Base-by-base conservation (phyloP, 352 stramenopile species). In the Pythium chondricola region DNA sequence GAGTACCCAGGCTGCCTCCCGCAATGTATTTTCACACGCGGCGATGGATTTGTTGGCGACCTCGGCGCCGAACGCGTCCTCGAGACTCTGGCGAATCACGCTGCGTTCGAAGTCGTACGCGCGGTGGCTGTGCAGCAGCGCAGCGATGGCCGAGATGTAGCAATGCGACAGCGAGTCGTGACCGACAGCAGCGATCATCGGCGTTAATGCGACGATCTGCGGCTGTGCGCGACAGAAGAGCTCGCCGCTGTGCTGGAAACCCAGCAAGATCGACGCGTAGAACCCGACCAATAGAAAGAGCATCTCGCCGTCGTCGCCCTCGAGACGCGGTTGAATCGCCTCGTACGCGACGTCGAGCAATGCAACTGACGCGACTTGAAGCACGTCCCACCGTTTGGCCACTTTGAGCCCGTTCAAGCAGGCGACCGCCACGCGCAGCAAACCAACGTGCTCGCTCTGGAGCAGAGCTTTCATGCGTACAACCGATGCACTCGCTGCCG, bases 221-320 rank as follows among this genome's bases (percentile, higher is more conserved):
- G 50, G 33, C 25, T 72, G 60, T 43, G 67, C 73, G 38, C 51
- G 59, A 43, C 65, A 45, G 43, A 80, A 84, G 16, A 93, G 42
- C 29, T 77, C 64, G 5, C 73, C 71, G 10, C 71, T 73, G 59
- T 93, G 83, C 65, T 95, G 83, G 49, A 72, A 91, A 0, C 83
- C 81, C 13, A 85, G 63, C 25, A 95, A 39, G 14, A 92, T 63
- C 58, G 84, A 62, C 37, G 59, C 48, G 49, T 75, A 93, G n/a
- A 90, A 69, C 9, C 46, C 29, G 45, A 88, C 45, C 18, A 48
- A 49, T 18, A 51, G 17, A 6, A 42, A 17, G 16, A 66, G 66
- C 61, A 45, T 29, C 22, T 61, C 36, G 45, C 37, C 0, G 24
- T 44, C 37, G 42, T 31, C 22, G 79, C 67, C 44, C 68, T 81